Evolutionary conservation across 352 stramenopile genomes (phyloP), one percentile per base, ranked within the genome.

Genomic region (Globisporangium echinulatum): DNA sequence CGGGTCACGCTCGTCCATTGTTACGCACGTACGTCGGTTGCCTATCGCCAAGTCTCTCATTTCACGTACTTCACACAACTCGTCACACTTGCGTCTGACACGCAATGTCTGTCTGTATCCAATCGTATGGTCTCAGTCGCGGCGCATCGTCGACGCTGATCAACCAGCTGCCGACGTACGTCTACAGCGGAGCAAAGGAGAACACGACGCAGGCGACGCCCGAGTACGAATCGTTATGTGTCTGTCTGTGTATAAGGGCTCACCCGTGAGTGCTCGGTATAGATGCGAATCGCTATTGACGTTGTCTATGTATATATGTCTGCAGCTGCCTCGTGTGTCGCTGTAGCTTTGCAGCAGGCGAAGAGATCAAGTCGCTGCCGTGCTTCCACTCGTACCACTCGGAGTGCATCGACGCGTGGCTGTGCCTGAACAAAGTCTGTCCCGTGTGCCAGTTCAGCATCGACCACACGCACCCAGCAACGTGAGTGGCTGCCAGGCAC

Each of bases 351-450:
- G 69, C 83, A 62, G 67, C 85, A 10, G 90, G 90, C 43, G 93
- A 98, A 53, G 79, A 96, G 67, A 90, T 98, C 70, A 95, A 96
- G 66, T 96, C 88, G 39, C 69, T 98, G 52, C 92, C 92, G 37
- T 98, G 93, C 66, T 96, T 96, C 62, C 93, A 98, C 64, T 94
- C 83, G 39, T 97, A 98, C 63, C 93, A 98, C 69, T 92, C 80
- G 62, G 83, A 95, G 42, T 98, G 93, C 67, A 87, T 98, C 51
- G 92, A 97, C 67, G 85, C 79, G 58, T 98, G 93, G 93, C 74
- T 98, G 7, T 79, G 71, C n/a, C 72, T 92, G 11, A 96, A 97
- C 77, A 94, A 94, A 62, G 87, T 92, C 15, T 98, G 93, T 62
- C 93, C 93, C 15, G 80, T 94, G 52, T 95, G 85, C 58, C 85